Base-by-base conservation (phyloP, 306 rosid species). In the Acmispon strigosus region DNA sequence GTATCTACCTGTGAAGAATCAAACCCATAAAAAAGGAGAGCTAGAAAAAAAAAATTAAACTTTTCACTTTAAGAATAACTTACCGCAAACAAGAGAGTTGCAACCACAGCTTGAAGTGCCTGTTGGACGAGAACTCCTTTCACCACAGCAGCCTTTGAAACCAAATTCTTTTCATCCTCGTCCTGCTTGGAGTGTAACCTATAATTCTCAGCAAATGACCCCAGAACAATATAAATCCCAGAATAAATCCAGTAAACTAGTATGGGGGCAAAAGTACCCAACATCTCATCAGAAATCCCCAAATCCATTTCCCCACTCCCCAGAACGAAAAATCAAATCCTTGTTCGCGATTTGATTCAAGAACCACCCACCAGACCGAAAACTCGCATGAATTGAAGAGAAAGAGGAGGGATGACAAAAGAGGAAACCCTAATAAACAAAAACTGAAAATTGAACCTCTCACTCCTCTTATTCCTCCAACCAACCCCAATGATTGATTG, bases 81-180 rank as follows among this genome's bases (percentile, higher is more conserved):
- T 74, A 95, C 99, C 78, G 83, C 85, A 80, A 89, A 95, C 82
- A 91, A 85, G 61, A 95, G 44, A 57, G 87, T 80, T 15, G 97
- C 92, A 53, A 94, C 97, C 62, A 89, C 53, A 18, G 99, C 97
- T 71, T 94, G 97, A 76, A 95, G 72, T 65, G 80, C 66, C 53
- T 91, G 97, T 76, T 91, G 97, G 43, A 95, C 84, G 29, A 95
- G 86, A 85, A 91, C 99, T 49, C 96, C 99, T 83, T 78, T 87
- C 57, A 91, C 88, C 18, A 95, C 99, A 22, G 85, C 76, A 47
- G 53, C 36, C 74, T 91, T 95, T 8, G 97, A 77, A 2, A 91
- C 99, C 91, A 84, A 82, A 81, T 95, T 95, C 92, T 91, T 95
- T 81, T 95, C 97, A 20, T 85, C 92, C 80, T 95, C 97, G 19